phyloP scores from a whole-genome alignment of 108 stramenopile species.

The Discostella pseudostelligera region DNA sequence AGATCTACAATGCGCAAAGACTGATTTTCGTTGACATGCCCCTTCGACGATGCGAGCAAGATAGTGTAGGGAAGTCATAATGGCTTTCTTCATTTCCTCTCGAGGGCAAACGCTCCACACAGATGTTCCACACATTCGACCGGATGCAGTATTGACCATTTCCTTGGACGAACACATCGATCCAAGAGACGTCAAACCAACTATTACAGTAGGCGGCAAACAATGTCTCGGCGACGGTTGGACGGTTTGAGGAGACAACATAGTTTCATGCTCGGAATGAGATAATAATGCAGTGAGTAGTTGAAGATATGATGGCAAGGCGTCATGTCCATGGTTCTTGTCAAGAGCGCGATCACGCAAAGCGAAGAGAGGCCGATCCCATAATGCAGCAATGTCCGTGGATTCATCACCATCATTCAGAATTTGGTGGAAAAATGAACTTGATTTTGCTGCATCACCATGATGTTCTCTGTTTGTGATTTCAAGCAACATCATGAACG shows the following conservation, averaged over 20 bases:
- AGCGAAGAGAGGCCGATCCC: constrained; percentile 38
- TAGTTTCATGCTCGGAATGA: constrained; percentile 36
- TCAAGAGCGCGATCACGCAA: constrained; percentile 52
- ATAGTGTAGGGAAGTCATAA: constrained; percentile 26
- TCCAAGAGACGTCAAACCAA: constrained; percentile 35
- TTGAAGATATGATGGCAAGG: constrained; percentile 40
- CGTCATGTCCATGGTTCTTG: constrained; percentile 35
- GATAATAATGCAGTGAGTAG: constrained; percentile 38
- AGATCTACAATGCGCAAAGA: constrained; percentile 1
- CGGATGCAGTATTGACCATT: constrained; percentile 30
- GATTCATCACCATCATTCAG: constrained; percentile 3
- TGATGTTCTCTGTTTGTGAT: constrained; percentile 17
- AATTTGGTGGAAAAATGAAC: constrained; percentile 1
- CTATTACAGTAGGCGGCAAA: constrained; percentile 22
- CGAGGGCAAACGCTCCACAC: constrained; percentile 41
- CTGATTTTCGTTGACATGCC: constrained; percentile 17
- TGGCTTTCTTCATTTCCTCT: constrained; percentile 38
- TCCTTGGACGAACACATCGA: constrained; percentile 38
- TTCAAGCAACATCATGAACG: constrained; percentile 37
- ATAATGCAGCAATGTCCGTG: constrained; percentile 33
- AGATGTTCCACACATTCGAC: constrained; percentile 28
- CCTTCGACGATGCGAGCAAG: constrained; percentile 36
- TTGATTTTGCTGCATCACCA: constrained; percentile 1
- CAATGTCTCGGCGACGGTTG: constrained; percentile 1
- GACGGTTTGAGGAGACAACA: constrained; percentile 17